These are phyloP conservation scores for Boletus fagicola DNA, from an alignment of 768 basidiomycete species.

Conservation along the genomic window DNA sequence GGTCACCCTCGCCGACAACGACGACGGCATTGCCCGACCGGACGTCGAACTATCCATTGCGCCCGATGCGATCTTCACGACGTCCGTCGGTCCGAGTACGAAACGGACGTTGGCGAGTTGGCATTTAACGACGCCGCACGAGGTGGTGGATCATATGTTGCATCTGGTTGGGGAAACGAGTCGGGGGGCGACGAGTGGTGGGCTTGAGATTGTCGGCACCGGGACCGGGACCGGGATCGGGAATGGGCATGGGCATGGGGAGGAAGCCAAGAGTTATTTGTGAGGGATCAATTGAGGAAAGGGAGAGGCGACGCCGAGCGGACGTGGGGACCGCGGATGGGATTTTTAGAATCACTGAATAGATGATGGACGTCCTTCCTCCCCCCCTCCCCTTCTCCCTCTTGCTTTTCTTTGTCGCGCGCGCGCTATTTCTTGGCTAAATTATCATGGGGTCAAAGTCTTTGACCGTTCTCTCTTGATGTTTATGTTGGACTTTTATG, in stretches of 20 bases:
- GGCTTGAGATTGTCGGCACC: neutral
- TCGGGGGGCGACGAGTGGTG: neutral
- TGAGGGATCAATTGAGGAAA: neutral
- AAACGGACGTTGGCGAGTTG: slow-evolving; percentile 89
- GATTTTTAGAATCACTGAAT: too few relatives aligned
- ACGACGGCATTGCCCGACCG: slow-evolving; percentile 28
- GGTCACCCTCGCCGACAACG: slow-evolving; percentile 31
- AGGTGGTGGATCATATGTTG: slow-evolving; percentile 80
- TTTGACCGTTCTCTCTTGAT: too few relatives aligned
- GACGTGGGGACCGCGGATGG: too few relatives aligned
- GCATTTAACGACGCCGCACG: slow-evolving; percentile 88
- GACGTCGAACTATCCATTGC: slow-evolving; percentile 61
- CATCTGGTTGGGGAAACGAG: slow-evolving; percentile 47
- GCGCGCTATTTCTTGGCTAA: too few relatives aligned
- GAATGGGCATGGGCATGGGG: neutral
- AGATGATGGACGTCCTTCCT: too few relatives aligned
- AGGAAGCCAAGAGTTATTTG: slow-evolving; percentile 20
- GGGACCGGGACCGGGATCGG: neutral
- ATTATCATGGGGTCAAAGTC: too few relatives aligned
- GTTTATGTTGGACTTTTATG: too few relatives aligned
- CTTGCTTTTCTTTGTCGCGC: too few relatives aligned
- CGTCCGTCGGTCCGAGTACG: slow-evolving; percentile 85
- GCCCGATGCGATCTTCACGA: slow-evolving; percentile 80
- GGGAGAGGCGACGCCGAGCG: too few relatives aligned
- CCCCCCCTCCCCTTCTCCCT: too few relatives aligned